Evolutionary conservation across 2,329 filamentous ascomycete genomes (phyloP).

Genomic region (Chaetothyriales sp.): DNA sequence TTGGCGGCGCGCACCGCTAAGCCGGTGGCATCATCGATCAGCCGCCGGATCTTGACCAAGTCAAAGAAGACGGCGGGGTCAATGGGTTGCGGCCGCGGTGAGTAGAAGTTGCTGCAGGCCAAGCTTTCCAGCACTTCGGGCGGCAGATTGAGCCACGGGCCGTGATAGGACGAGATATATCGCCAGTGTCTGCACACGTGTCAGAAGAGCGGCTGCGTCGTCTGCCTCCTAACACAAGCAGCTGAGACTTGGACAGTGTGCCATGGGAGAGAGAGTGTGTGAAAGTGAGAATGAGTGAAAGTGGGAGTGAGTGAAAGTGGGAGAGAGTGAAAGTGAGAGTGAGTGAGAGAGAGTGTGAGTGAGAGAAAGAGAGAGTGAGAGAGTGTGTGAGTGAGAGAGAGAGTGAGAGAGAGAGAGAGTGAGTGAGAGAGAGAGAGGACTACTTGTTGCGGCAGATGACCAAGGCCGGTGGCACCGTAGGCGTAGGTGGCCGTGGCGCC

Average conservation of each 20-base stretch:
- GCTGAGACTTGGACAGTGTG: neutral
- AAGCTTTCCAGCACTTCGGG: constrained; percentile 66
- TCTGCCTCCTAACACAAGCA: neutral
- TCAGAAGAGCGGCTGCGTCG: constrained; percentile 7
- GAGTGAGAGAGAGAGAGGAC: constrained; percentile 9
- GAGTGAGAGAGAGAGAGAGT: too few relatives aligned
- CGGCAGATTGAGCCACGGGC: constrained; percentile 68
- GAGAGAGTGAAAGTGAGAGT: too few relatives aligned
- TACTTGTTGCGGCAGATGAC: constrained; percentile 58
- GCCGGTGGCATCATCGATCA: constrained; percentile 67
- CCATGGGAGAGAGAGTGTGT: neutral
- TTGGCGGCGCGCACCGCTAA: constrained; percentile 65
- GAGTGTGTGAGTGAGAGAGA: too few relatives aligned
- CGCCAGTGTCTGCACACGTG: constrained; percentile 55
- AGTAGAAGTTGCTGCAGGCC: constrained; percentile 66
- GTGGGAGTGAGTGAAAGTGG: neutral
- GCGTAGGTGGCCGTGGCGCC: neutral
- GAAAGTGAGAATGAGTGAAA: neutral
- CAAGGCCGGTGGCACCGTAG: constrained; percentile 34
- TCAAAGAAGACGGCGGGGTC: constrained; percentile 74
- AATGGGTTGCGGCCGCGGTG: constrained; percentile 60
- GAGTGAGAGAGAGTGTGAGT: too few relatives aligned
- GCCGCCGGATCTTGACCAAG: constrained; percentile 64
- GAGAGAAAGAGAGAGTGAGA: too few relatives aligned
- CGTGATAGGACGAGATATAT: constrained; percentile 72